Evolutionary conservation across 495 filamentous ascomycete genomes (phyloP).

Genomic region (Haplographium delicatum): DNA sequence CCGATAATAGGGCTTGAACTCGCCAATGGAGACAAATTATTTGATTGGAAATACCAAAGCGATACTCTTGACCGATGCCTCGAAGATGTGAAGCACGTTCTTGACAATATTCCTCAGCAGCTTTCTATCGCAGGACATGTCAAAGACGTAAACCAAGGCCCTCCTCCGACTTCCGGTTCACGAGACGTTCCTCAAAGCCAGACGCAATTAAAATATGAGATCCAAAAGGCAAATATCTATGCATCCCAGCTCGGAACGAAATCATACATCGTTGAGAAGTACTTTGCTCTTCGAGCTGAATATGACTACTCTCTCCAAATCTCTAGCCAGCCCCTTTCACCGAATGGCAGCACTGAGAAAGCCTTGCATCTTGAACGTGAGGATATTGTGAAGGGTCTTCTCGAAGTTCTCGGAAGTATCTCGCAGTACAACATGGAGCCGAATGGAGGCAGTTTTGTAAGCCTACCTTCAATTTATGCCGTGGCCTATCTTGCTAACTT

Average conservation of each 20-base stretch:
- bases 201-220: conserved; percentile 60
- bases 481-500: background rate
- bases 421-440: conserved; percentile 78
- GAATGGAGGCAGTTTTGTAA: conserved; percentile 61
- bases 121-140: conserved; percentile 43
- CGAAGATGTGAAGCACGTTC: conserved; percentile 51
- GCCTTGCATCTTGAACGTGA: conserved; percentile 66
- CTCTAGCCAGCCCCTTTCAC: background rate
- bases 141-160: conserved; percentile 6
- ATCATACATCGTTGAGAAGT: conserved; percentile 78
- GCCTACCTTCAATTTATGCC: conserved; percentile 24
- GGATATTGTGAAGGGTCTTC: conserved; percentile 67
- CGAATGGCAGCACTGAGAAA: conserved; percentile 38
- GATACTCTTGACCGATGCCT: conserved; percentile 56
- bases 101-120: conserved; percentile 55
- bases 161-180: conserved; percentile 14
- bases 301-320: conserved; percentile 46
- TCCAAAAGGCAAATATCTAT: conserved; percentile 84
- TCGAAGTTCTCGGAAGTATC: conserved; percentile 63
- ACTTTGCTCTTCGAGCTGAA: conserved; percentile 34
- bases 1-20: conserved; percentile 63
- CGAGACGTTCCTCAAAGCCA: conserved; percentile 17
- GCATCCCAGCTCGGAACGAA: conserved; percentile 68
- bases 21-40: conserved; percentile 63
- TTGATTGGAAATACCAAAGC: conserved; percentile 70